Conservation (phyloP, 257 asterid genomes). For the Scutellaria galericulata region DNA sequence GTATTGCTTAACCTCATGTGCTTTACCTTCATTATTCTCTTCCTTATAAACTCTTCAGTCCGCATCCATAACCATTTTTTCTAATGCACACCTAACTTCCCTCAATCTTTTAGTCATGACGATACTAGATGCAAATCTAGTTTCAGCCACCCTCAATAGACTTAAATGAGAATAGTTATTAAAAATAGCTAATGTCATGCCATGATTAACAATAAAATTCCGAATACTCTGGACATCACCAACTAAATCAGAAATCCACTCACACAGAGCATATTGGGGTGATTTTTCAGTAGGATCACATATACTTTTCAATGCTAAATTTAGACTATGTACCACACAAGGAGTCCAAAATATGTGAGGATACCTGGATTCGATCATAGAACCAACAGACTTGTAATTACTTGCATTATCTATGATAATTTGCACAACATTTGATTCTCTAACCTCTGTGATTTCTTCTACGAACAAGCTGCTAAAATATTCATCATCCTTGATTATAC, state of each 20-base stretch:
- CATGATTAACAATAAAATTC: too few relatives aligned
- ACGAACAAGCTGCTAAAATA: background rate
- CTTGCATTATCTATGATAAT: background rate
- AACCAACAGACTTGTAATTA: background rate
- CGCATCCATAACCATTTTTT: background rate
- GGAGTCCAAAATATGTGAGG: background rate
- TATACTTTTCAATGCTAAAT: too few relatives aligned
- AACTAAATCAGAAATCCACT: too few relatives aligned
- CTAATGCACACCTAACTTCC: background rate
- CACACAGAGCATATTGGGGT: too few relatives aligned
- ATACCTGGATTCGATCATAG: background rate
- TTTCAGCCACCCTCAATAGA: constrained; percentile 1
- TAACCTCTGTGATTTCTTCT: background rate
- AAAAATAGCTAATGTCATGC: background rate
- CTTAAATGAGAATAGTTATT: background rate
- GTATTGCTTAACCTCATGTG: background rate
- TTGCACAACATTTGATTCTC: background rate
- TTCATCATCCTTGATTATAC: background rate
- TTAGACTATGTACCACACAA: too few relatives aligned
- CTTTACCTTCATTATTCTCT: background rate
- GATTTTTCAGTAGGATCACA: too few relatives aligned
- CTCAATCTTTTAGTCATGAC: background rate
- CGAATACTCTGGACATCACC: too few relatives aligned
- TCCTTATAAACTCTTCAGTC: background rate
- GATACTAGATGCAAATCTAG: constrained; percentile 21